Evolutionary conservation across 176 grass and related monocot genomes (phyloP).

Genomic region (Oryza meridionalis): DNA sequence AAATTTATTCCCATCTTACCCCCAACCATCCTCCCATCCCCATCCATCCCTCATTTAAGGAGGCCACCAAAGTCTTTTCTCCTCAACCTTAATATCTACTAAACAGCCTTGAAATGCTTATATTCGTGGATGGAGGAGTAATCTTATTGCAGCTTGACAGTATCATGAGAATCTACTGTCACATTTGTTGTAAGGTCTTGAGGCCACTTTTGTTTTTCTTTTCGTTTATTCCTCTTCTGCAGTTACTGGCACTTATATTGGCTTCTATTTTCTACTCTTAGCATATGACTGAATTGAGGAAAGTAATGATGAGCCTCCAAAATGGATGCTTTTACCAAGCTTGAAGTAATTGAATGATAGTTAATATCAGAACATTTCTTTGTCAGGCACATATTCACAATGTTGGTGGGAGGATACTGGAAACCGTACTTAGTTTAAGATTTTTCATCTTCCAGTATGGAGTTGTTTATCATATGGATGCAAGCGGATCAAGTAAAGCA

Average conservation of each 20-base stretch:
- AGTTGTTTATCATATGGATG: slow-evolving; percentile 87
- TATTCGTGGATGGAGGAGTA: no score
- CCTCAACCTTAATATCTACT: no score
- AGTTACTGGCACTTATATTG: not conserved
- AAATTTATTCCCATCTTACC: no score
- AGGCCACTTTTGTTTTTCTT: not conserved
- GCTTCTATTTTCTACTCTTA: not conserved
- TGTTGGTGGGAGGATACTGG: slow-evolving; percentile 79
- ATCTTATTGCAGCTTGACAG: slow-evolving; percentile 5
- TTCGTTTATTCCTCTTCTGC: not conserved
- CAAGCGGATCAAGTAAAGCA: slow-evolving; percentile 47
- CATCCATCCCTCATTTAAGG: no score
- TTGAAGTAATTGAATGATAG: not conserved
- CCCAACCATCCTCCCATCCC: no score
- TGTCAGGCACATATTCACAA: slow-evolving; percentile 87
- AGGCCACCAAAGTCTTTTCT: no score
- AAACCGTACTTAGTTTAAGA: slow-evolving; percentile 79
- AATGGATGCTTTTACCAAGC: not conserved
- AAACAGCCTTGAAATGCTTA: no score
- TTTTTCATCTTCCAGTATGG: slow-evolving; percentile 96
- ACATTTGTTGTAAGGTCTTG: slow-evolving; percentile 2
- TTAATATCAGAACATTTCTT: slow-evolving; percentile 35
- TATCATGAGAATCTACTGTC: slow-evolving; percentile 1
- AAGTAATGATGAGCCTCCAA: slow-evolving; percentile 13
- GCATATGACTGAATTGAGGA: not conserved